Evolutionary conservation across 1,139 yeast species (phyloP).

Genomic region (Yamadazyma pseudoaaseri): DNA sequence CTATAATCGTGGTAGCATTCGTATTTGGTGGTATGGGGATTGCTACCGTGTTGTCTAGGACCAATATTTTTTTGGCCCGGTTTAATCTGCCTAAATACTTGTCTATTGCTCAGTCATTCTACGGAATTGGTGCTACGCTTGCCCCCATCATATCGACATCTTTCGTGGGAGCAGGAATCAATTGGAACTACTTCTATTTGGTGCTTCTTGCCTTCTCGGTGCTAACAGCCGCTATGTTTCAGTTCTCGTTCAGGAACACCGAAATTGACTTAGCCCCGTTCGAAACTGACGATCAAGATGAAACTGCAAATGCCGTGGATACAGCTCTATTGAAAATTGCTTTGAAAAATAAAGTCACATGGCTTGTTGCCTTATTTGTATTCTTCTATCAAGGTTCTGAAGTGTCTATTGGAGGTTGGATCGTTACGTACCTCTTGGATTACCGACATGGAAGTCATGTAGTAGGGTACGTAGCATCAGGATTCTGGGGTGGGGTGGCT

Average conservation of each 20-base stretch:
- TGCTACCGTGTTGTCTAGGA: constrained; percentile 53
- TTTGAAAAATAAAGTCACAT: constrained; percentile 42
- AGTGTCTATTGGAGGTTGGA: constrained; percentile 71
- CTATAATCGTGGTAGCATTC: constrained; percentile 51
- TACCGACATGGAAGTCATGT: constrained; percentile 49
- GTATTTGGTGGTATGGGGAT: constrained; percentile 60
- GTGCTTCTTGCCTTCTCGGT: constrained; percentile 43
- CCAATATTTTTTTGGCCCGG: constrained; percentile 56
- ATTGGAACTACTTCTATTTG: constrained; percentile 55
- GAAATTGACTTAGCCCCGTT: constrained; percentile 40
- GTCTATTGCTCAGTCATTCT: constrained; percentile 56
- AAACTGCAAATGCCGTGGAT: constrained; percentile 3
- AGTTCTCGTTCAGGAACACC: constrained; percentile 38
- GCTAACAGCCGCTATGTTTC: constrained; percentile 23
- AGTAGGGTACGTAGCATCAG: constrained; percentile 66
- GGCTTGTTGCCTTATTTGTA: constrained; percentile 54
- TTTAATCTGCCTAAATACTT: constrained; percentile 48
- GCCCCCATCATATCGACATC: constrained; percentile 59
- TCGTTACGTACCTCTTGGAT: constrained; percentile 58
- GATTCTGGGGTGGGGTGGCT: constrained; percentile 71
- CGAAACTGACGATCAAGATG: constrained; percentile 21
- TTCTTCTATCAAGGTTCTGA: constrained; percentile 68
- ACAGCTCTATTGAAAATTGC: constrained; percentile 24
- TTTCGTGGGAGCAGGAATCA: constrained; percentile 44
- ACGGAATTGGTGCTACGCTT: constrained; percentile 62